Evolutionary conservation across 805 yeast species (phyloP).

Genomic region (Wickerhamiella vanderwaltii): DNA sequence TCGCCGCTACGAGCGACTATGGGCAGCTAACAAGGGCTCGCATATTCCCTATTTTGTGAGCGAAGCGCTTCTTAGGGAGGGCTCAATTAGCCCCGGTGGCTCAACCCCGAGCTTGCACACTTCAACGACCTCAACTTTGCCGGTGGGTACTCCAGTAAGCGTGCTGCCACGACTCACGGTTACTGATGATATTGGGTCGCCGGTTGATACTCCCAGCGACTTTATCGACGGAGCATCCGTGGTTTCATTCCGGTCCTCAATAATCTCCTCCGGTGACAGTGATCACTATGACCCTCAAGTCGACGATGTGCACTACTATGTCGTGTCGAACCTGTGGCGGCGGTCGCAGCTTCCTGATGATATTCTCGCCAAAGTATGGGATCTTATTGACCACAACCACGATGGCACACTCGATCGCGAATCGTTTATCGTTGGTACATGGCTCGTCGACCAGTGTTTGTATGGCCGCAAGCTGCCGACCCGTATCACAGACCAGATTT

Average conservation of each 20-base stretch:
- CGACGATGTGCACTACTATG: constrained; percentile 40
- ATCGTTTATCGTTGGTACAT: constrained; percentile 91
- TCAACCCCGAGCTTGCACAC: constrained; percentile 5
- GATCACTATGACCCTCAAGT: constrained; percentile 5
- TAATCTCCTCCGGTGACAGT: not conserved
- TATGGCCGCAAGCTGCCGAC: constrained; percentile 86
- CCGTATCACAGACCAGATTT: constrained; percentile 50
- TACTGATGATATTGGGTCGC: not conserved
- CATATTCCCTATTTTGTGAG: constrained; percentile 16
- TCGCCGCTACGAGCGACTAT: constrained; percentile 83
- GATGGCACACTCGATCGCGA: constrained; percentile 70
- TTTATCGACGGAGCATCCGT: constrained; percentile 2
- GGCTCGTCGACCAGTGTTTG: constrained; percentile 92
- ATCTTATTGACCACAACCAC: constrained; percentile 39
- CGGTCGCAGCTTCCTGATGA: constrained; percentile 62
- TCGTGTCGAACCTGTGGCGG: constrained; percentile 70
- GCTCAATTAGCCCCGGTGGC: not conserved
- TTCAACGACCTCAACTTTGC: constrained; percentile 4
- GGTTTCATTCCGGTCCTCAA: not conserved
- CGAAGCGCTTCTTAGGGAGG: not conserved
- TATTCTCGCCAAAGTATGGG: constrained; percentile 51
- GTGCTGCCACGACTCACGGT: constrained; percentile 5
- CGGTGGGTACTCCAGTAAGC: constrained; percentile 3
- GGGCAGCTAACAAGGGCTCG: constrained; percentile 76
- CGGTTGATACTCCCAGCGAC: not conserved